Percentiles rank a stretch among this genome's conserved stretches.
phyloP scores from a whole-genome alignment of 768 basidiomycete species.

The Pisolithus albus region DNA sequence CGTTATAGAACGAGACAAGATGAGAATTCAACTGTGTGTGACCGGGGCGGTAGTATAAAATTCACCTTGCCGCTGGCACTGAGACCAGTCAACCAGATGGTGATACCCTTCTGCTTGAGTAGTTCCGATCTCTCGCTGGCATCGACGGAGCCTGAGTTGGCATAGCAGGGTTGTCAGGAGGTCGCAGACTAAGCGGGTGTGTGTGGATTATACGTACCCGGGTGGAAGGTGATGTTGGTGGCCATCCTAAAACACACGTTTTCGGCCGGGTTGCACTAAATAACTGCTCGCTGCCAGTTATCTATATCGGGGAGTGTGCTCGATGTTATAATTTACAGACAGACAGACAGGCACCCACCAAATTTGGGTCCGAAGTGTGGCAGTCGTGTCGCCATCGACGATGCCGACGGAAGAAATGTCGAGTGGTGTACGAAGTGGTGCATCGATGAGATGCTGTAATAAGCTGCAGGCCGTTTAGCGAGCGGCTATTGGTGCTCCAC shows the following conservation, averaged over 20 bases:
- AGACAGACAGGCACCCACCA: too few species aligned
- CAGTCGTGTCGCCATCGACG: too few species aligned
- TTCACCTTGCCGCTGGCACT: conserved; percentile 89
- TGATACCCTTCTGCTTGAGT: conserved; percentile 77
- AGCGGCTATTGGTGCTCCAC: background rate
- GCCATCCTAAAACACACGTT: conserved; percentile 19
- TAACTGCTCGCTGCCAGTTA: too few species aligned
- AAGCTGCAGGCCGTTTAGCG: too few species aligned
- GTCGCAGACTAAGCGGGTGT: too few species aligned
- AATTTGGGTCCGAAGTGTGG: too few species aligned
- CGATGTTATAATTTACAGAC: background rate
- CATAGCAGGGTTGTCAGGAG: too few species aligned
- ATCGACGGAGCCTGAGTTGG: conserved; percentile 58
- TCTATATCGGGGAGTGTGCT: background rate
- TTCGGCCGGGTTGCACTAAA: too few species aligned
- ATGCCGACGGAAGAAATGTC: too few species aligned
- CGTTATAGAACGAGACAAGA: background rate
- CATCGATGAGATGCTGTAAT: too few species aligned
- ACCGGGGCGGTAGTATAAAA: background rate
- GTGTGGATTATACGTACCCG: conserved; percentile 22
- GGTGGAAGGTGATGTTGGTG: conserved; percentile 62
- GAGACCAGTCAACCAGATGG: conserved; percentile 95
- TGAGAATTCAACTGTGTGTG: background rate
- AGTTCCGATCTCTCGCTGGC: conserved; percentile 58
- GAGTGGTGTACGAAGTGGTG: too few species aligned